Evolutionary conservation across 352 stramenopile genomes (phyloP), one percentile per base, ranked within the genome.

Genomic region (Pythium biforme): DNA sequence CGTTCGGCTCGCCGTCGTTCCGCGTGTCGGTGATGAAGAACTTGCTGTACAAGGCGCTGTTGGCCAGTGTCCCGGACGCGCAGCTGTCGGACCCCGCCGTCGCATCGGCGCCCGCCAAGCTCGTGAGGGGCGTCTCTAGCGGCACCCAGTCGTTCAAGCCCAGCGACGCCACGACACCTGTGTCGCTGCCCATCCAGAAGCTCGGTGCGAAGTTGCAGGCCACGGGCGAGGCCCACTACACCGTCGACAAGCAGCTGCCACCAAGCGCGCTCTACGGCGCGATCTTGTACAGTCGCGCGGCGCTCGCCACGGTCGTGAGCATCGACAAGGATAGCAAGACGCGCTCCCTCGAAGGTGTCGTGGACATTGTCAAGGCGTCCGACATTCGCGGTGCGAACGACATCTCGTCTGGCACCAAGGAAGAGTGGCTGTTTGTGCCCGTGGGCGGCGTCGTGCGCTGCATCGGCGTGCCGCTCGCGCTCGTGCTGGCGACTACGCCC

Each of bases 191-290:
- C 1, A 65, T 80, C n/a, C 68, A 45, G 50, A 84, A 84, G 65
- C 62, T 82, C 40, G 64, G 58, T 5, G 64, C 59, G 9, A 72
- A 77, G 49, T 37, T 83, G 15, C 72, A 83, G 51, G 69, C 52
- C 5, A 70, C 76, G 20, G 79, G 79, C 33, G 74, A 89, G 51
- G 79, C 76, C 9, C 51, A 58, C 4, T 89, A 80, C 58, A 67
- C 68, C 12, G 67, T 62, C 7, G 79, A 89, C 64, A 66, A 72
- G 39, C 43, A 63, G 9, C 60, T 71, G 0, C 40, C 65, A 20
- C 12, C 49, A 0, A 57, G 49, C 17, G 55, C 68, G 22, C 60
- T 83, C n/a, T 76, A 68, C 53, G 74, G 64, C 12, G 61, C 72
- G 3, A 70, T 82, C 53, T 60, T 79, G 22, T 79, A 68, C 49